Percentiles rank a stretch among this genome's conserved stretches.
Evolutionary conservation across 768 basidiomycete species (phyloP).

Genomic region (Amanita subjunquillea): DNA sequence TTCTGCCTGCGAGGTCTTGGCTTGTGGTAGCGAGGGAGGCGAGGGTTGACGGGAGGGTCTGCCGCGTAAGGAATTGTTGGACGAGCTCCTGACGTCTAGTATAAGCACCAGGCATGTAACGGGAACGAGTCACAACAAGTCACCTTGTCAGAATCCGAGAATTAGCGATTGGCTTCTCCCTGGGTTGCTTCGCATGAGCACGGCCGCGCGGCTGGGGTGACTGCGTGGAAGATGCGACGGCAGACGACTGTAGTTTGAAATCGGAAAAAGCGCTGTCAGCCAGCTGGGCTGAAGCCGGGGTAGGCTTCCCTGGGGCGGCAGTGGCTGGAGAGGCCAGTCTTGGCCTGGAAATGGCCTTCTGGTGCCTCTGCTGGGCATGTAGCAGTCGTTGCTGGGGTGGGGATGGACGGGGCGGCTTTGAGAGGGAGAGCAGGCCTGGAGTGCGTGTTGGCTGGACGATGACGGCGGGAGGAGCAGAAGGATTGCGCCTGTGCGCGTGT

Average conservation of each 20-base stretch:
- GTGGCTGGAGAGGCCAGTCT: not conserved
- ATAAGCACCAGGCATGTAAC: not conserved
- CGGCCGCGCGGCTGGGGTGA: conserved; percentile 20
- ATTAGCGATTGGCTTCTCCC: conserved; percentile 15
- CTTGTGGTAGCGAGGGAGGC: conserved; percentile 30
- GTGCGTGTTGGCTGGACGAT: conserved; percentile 5
- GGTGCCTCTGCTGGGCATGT: conserved; percentile 1
- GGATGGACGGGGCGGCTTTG: conserved; percentile 4
- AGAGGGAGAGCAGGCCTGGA: conserved; percentile 6
- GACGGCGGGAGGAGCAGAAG: conserved; percentile 4
- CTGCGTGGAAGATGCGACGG: conserved; percentile 15
- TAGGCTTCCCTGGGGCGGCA: not conserved
- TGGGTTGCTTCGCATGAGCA: conserved; percentile 17
- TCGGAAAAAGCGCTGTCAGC: conserved; percentile 13
- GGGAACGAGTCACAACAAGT: not conserved
- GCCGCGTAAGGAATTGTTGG: conserved; percentile 30
- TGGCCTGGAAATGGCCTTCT: conserved; percentile 2
- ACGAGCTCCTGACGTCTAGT: conserved; percentile 28
- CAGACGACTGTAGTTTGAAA: conserved; percentile 14
- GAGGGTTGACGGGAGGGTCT: conserved; percentile 54
- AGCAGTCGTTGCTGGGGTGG: conserved; percentile 3
- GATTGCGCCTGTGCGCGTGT: conserved; percentile 1
- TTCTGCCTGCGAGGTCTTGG: conserved; percentile 59
- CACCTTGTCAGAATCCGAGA: not conserved
- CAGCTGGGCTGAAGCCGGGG: not conserved